Percentiles rank a stretch among this genome's conserved stretches.
Conservation (phyloP, 805 yeast species). For the Scheffersomyces stipitis region DNA sequence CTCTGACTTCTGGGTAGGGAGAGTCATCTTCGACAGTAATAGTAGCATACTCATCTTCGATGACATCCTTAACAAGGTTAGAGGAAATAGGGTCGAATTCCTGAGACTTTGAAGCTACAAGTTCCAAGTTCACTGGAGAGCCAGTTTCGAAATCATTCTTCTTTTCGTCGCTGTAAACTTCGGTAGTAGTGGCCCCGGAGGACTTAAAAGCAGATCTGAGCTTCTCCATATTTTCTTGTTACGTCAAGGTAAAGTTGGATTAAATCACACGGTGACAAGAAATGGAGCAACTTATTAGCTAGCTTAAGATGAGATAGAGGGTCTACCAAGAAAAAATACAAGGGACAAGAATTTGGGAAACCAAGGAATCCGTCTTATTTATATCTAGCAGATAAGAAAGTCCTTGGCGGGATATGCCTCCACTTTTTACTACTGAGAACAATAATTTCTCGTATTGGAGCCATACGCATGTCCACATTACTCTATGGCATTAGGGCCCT, state of each 20-base stretch:
- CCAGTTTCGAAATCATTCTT: not conserved
- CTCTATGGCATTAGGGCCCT: too few species aligned
- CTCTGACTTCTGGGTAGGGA: constrained; percentile 68
- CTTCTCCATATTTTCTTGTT: not conserved
- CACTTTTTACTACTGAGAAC: too few species aligned
- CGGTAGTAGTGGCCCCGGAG: not conserved
- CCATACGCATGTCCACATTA: too few species aligned
- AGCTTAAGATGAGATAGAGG: too few species aligned
- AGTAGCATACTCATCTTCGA: constrained; percentile 40
- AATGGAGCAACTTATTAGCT: too few species aligned
- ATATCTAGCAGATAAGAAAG: too few species aligned
- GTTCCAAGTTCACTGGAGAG: constrained; percentile 1
- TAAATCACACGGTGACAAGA: not conserved
- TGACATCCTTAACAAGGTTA: constrained; percentile 18
- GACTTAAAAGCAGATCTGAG: not conserved
- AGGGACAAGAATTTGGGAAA: too few species aligned
- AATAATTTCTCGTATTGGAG: too few species aligned
- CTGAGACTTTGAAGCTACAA: constrained; percentile 22
- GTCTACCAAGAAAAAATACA: not conserved
- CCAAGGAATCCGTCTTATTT: too few species aligned
- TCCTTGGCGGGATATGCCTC: too few species aligned
- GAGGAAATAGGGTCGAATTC: constrained; percentile 36
- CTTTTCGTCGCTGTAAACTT: not conserved
- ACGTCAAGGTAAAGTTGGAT: not conserved
- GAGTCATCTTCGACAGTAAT: constrained; percentile 44